Conservation (phyloP, 1,284 basidiomycete species). For the Tylopilus sp. region DNA sequence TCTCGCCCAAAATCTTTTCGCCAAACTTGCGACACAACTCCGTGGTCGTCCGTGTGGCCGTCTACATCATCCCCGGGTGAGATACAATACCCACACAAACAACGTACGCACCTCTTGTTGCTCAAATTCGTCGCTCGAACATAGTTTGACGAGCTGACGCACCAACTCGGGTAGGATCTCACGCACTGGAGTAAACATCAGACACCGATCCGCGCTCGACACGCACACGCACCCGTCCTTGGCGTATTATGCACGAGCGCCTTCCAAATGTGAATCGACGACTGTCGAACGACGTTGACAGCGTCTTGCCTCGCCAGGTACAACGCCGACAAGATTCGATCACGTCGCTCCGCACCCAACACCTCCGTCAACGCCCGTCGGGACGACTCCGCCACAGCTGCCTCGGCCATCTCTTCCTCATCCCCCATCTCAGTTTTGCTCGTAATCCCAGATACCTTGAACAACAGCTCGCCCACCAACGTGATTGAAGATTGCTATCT, state of each 20-base stretch:
- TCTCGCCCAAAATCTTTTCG: constrained; percentile 90
- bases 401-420: constrained; percentile 77
- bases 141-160: constrained; percentile 77
- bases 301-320: constrained; percentile 97
- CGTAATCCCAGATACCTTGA: constrained; percentile 98
- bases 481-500: constrained; percentile 92
- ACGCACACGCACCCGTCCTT: constrained; percentile 68
- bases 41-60: constrained; percentile 85
- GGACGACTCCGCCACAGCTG: constrained; percentile 78
- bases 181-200: constrained; percentile 68
- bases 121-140: constrained; percentile 85
- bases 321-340: constrained; percentile 91
- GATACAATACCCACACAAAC: background rate
- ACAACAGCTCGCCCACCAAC: constrained; percentile 94
- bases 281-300: constrained; percentile 90
- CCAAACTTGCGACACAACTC: constrained; percentile 98
- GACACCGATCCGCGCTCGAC: background rate
- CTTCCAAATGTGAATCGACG: constrained; percentile 98
- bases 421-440: constrained; percentile 92
- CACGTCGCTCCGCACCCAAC: constrained; percentile 90
- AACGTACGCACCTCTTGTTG: constrained; percentile 88
- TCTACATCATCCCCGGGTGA: constrained; percentile 56
- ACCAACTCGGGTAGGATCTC: constrained; percentile 94
- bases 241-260: constrained; percentile 94
- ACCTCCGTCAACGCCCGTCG: constrained; percentile 89